These are phyloP conservation scores for Camellia lanceoleosa DNA, from an alignment of 148 eudicot species.

Conservation along the genomic window DNA sequence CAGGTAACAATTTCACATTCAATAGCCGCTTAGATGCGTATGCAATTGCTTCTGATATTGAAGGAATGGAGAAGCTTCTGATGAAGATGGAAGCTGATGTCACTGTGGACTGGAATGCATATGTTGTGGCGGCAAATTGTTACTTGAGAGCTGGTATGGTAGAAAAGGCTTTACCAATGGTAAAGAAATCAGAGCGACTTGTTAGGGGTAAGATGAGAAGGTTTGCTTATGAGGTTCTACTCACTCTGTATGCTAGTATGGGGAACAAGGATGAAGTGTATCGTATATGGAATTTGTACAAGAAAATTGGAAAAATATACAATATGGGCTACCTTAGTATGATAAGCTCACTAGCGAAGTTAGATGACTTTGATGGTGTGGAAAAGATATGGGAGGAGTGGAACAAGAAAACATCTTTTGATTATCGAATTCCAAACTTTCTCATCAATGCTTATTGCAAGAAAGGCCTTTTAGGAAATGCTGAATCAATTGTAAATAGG, in stretches of 20 bases:
- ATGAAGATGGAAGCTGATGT: conserved; percentile 32
- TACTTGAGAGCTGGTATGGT: conserved; percentile 30
- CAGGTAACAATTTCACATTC: conserved; percentile 23
- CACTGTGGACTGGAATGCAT: conserved; percentile 23
- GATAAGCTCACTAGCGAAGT: conserved; percentile 30
- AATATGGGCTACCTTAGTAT: conserved; percentile 28
- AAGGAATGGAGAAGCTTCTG: conserved; percentile 35
- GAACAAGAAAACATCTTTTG: conserved; percentile 18
- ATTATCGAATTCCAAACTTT: conserved; percentile 33
- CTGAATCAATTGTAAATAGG: conserved; percentile 22
- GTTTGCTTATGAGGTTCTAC: conserved; percentile 15
- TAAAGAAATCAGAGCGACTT: conserved; percentile 33
- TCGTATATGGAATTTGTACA: conserved; percentile 36
- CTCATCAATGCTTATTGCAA: conserved; percentile 35
- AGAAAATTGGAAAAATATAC: conserved; percentile 14
- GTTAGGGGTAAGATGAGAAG: neutral
- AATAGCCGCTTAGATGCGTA: conserved; percentile 24
- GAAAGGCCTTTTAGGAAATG: conserved; percentile 34
- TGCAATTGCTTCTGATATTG: conserved; percentile 25
- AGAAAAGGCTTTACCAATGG: conserved; percentile 27
- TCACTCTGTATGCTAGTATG: conserved; percentile 28
- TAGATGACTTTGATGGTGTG: conserved; percentile 40
- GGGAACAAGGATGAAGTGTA: conserved; percentile 32
- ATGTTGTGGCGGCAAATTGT: conserved; percentile 32
- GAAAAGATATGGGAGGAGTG: conserved; percentile 38